Conservation (phyloP, 192 early-diverging fungal species). For the Neocallimastix lanati region DNA sequence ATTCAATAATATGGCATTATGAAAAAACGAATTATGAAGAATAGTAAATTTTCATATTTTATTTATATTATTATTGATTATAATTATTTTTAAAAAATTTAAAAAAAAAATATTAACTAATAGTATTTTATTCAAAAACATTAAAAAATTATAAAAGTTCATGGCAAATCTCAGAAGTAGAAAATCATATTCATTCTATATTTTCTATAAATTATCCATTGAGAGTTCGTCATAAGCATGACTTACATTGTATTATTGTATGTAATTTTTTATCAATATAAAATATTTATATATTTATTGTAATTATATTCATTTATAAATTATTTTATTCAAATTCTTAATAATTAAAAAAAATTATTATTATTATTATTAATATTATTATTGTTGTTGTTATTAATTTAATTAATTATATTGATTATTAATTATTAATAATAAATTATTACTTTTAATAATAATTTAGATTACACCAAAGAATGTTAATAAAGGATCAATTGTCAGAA, state of each 20-base stretch:
- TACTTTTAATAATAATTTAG: constrained; percentile 28
- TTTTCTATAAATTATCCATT: constrained; percentile 48
- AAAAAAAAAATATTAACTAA: too few species aligned
- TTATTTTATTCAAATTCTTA: too few species aligned
- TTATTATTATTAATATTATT: too few species aligned
- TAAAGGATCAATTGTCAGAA: constrained; percentile 37
- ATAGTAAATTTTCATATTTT: background rate
- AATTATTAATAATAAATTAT: too few species aligned
- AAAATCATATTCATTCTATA: constrained; percentile 61
- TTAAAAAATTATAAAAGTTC: too few species aligned
- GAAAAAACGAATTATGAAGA: constrained; percentile 21
- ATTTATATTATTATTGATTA: background rate
- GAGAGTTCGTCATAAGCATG: constrained; percentile 41
- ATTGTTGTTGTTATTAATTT: background rate
- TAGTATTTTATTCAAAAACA: too few species aligned
- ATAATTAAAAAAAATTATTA: too few species aligned
- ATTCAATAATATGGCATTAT: constrained; percentile 56
- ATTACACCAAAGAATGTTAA: constrained; percentile 50
- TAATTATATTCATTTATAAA: too few species aligned
- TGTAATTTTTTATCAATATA: background rate
- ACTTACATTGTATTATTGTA: constrained; percentile 3
- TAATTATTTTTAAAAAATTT: too few species aligned
- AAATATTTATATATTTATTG: too few species aligned
- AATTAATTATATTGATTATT: background rate
- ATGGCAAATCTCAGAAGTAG: constrained; percentile 70